Evolutionary conservation across 78 protist genomes (phyloP), one percentile per base, ranked within the genome.

Genomic region (Isochrysis galbana): DNA sequence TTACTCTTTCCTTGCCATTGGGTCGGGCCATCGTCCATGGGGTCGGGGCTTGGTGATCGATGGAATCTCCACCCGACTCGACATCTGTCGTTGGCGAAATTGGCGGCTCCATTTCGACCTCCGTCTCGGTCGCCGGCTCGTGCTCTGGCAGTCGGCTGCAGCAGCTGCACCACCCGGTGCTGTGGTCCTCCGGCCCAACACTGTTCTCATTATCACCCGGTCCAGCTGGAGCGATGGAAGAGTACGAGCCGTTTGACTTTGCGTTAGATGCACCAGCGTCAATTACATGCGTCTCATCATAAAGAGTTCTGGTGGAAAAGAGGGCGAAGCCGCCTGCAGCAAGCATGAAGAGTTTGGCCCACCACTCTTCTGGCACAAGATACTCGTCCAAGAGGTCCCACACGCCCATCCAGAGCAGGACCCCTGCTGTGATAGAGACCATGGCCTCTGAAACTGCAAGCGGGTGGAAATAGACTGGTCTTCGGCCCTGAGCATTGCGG

Each of bases 331-430:
- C 61, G 14, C 61, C 61, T 51, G 61, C 84, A 7, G n/a, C 32
- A 7, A 77, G 2, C 84, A 77, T 77, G 47, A 17, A 77, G 34
- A 77, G 7, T 46, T 77, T 77, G 23, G 84, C 84, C 84, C 84
- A 77, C 84, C 84, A 77, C 46, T 77, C 47, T 7, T 1, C 32
- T 10, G 84, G 47, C 17, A 77, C 84, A 4, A 77, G 84, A 46
- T 77, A 77, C 46, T 3, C 23, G 47, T 77, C 84, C 48, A 77
- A 23, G 19, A 77, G 32, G 84, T 77, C 84, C 84, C 84, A 77
- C 32, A 36, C 7, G 46, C 84, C 84, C 44, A 77, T 77, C 84
- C 84, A 77, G 47, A 77, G 46, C 47, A 77, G 44, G 34, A 39
- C 22, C 48, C 84, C 84, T n/a, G 84, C 5, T 4, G 10, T 4